Base-by-base conservation (phyloP, 2,329 filamentous ascomycete genomes). In the Paraconiothyrium brasiliense region DNA sequence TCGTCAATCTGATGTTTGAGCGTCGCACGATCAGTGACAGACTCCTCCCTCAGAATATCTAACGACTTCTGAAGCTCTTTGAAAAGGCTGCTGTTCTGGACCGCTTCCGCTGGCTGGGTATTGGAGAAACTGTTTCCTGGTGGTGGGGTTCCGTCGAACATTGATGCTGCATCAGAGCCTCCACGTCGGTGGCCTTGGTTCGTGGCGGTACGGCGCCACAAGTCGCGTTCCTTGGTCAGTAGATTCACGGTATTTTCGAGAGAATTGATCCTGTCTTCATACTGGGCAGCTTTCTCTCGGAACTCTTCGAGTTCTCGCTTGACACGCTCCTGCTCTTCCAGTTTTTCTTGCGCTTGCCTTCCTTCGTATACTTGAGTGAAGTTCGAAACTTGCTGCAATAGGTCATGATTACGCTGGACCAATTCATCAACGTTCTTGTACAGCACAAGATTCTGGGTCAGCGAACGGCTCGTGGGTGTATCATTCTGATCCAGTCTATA, bases 161-260 rank as follows among this genome's bases (percentile, higher is more conserved):
- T 54, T 20, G 91, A 89, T 16, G 86, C 85, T 46, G 90, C 83
- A 62, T 93, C 90, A 13, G 76, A 86, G 75, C 74, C 86, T 72
- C 73, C 84, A 76, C 80, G 89, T 78, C 85, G 61, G 60, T 88
- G 86, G 20, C 88, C 87, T 60, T 89, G 86, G 64, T 95, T 92
- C 68, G 94, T 92, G 34, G 97, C 86, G 83, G 98, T 94, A 56
- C 94, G 93, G 24, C 94, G 90, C 89, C 97, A 98, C 88, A 97
- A 97, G 76, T 99, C 94, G 64, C 95, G 90, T 81, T 99, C 95
- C 71, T 93, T 92, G 76, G 95, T 93, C 93, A 92, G 60, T 94
- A 92, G 34, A 91, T 89, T 47, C 8, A 43, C 35, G 22, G 37
- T 54, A n/a, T 9, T 14, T 5, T 91, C 88, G 67, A 97, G 90